A percentile compares a stretch with the other conserved stretches of the same genome.
Evolutionary conservation across 345 rosid species (phyloP).

Genomic region (Raphanus sativus): DNA sequence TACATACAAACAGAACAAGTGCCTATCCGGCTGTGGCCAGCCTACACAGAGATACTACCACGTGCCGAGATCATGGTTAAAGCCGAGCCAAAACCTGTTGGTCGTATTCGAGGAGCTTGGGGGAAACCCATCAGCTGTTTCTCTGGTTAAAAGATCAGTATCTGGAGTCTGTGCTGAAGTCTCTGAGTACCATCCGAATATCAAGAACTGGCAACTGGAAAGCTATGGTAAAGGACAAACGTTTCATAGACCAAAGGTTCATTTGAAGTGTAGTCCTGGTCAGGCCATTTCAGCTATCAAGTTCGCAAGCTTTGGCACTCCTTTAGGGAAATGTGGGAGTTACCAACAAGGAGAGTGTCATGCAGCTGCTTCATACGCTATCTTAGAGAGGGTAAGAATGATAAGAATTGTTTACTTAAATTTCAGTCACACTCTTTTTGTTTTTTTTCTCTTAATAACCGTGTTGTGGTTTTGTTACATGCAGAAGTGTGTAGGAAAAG

Average conservation of each 20-base stretch:
- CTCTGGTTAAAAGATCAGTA: conserved; percentile 80
- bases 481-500: conserved; percentile 84
- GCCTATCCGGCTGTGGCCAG: conserved; percentile 86
- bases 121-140: conserved; percentile 74
- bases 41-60: conserved; percentile 97
- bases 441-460: conserved; percentile 28
- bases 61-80: conserved; percentile 88
- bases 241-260: conserved; percentile 86
- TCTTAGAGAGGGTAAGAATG: conserved; percentile 66
- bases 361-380: conserved; percentile 69
- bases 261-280: conserved; percentile 73
- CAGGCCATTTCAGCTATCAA: conserved; percentile 83
- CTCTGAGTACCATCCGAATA: conserved; percentile 82
- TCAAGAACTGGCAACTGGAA: conserved; percentile 97
- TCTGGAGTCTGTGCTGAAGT: conserved; percentile 85
- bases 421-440: not conserved
- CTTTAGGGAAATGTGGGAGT: conserved; percentile 88
- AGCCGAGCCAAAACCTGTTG: conserved; percentile 75
- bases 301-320: conserved; percentile 98
- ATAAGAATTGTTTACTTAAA: not conserved
- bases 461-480: not conserved
- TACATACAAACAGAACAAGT: conserved; percentile 74
- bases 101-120: conserved; percentile 96
- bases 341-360: conserved; percentile 97
- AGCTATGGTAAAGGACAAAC: conserved; percentile 91